Evolutionary conservation across 352 stramenopile species (phyloP).

Genomic region (Halophytophthora batemanensis): DNA sequence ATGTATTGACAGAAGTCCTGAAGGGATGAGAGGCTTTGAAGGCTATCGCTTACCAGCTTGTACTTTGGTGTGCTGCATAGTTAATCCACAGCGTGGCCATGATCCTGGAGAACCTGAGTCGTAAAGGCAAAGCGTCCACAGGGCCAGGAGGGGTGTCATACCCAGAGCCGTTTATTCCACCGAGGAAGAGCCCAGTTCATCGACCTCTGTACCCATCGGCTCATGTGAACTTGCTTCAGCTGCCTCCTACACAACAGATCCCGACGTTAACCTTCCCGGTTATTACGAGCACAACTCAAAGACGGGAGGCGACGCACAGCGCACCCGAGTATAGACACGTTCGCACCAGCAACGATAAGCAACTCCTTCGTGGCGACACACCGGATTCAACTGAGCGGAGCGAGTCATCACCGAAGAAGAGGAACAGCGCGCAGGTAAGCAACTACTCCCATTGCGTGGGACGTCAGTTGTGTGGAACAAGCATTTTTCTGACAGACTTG

Average conservation of each 20-base stretch:
- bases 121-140: conserved; percentile 23
- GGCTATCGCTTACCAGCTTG: too few relatives aligned
- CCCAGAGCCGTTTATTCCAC: conserved; percentile 13
- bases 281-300: conserved; percentile 2
- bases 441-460: too few relatives aligned
- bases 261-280: conserved; percentile 35
- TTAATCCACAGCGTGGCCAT: conserved; percentile 53
- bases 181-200: conserved; percentile 24
- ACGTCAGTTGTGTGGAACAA: too few relatives aligned
- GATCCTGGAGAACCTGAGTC: conserved; percentile 45
- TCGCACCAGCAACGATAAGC: too few relatives aligned
- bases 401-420: neutral
- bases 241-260: conserved; percentile 58
- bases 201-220: conserved; percentile 40
- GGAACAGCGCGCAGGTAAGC: neutral
- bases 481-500: too few relatives aligned
- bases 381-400: too few relatives aligned
- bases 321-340: too few relatives aligned
- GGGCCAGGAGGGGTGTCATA: conserved; percentile 10
- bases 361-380: too few relatives aligned
- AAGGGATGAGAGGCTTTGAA: too few relatives aligned
- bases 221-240: conserved; percentile 46
- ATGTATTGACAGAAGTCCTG: too few relatives aligned
- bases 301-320: neutral
- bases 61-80: conserved; percentile 18